A percentile compares a stretch with the other conserved stretches of the same genome.
phyloP scores from a whole-genome alignment of 1,139 yeast species.

The Geotrichum reessii region DNA sequence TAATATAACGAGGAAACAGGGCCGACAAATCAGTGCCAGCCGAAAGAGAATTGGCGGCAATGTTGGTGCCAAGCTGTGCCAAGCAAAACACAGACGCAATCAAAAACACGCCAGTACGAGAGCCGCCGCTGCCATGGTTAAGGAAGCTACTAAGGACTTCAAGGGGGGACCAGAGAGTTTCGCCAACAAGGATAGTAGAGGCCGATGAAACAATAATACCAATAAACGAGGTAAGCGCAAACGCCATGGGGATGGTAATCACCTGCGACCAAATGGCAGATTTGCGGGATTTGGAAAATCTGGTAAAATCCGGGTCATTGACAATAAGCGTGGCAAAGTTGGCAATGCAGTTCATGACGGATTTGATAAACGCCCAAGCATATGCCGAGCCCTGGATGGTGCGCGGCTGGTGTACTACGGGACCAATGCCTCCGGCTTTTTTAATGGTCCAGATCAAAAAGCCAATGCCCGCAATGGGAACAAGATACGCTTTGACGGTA shows the following conservation, averaged over 20 bases:
- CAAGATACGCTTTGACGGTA: constrained; percentile 68
- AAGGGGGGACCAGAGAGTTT: constrained; percentile 79
- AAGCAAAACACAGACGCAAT: constrained; percentile 71
- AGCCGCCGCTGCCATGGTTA: constrained; percentile 51
- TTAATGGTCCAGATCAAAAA: constrained; percentile 76
- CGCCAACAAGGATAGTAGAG: constrained; percentile 61
- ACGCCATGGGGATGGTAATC: constrained; percentile 66
- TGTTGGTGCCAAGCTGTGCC: constrained; percentile 86
- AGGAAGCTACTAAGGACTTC: constrained; percentile 67
- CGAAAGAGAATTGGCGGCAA: constrained; percentile 81
- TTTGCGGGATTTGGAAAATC: constrained; percentile 59
- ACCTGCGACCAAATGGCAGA: constrained; percentile 51
- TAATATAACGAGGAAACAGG: constrained; percentile 67
- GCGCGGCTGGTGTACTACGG: constrained; percentile 51
- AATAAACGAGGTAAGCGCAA: constrained; percentile 74
- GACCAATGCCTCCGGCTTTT: constrained; percentile 70
- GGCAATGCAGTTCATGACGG: constrained; percentile 73
- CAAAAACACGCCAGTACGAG: constrained; percentile 83
- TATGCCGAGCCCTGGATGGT: constrained; percentile 50
- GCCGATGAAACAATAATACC: constrained; percentile 87
- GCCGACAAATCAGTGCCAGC: constrained; percentile 93
- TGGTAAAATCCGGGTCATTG: constrained; percentile 85
- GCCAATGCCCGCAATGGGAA: constrained; percentile 75
- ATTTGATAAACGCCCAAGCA: constrained; percentile 77
- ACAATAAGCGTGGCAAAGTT: constrained; percentile 82